Base-by-base conservation (phyloP, 2,329 filamentous ascomycete genomes). In the Calcarisporium arbuscula region DNA sequence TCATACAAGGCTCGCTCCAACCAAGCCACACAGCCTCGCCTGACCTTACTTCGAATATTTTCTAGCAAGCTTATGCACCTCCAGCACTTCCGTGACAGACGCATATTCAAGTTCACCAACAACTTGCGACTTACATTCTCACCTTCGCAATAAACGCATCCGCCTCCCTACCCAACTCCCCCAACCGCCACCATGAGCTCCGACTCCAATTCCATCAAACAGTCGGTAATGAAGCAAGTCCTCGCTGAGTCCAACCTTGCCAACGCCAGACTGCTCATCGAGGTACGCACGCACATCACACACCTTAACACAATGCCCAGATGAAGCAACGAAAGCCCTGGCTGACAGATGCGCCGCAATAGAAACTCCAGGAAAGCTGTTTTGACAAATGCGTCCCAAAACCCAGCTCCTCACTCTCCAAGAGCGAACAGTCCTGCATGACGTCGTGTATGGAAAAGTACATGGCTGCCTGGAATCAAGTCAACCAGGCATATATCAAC, bases 401-500 rank as follows among this genome's bases (percentile, higher is more conserved):
- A 52, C 81, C 85, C 35, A 80, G 82, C 38, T 58, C 69, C 32
- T 77, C 75, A 35, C 63, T 89, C 36, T 80, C 79, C 32, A 74
- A 70, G 60, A 61, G 72, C 60, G 85, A 90, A 58, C 68, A 77
- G 53, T 68, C 73, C 16, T 90, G 85, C 65, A 71, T 85, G 53
- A 84, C 74, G 15, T 69, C 73, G 41, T 90, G 85, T 67, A 85
- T 88, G 77, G 83, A 89, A 51, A 89, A 89, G 62, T 90, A 89
- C 69, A 85, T 89, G 70, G 65, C 71, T 20, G 74, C 82, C 9
- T 90, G 85, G 85, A 88, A 88, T 63, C 65, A 73, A 43, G 79
- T 85, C 52, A 83, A 80, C 64, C 60, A 69, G 30, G 70, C 79
- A 26, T 87, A 86, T 57, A 74, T 86, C 51, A 60, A 61, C 43